Evolutionary conservation across 768 basidiomycete species (phyloP).

Genomic region (Strobilomyces confusus): DNA sequence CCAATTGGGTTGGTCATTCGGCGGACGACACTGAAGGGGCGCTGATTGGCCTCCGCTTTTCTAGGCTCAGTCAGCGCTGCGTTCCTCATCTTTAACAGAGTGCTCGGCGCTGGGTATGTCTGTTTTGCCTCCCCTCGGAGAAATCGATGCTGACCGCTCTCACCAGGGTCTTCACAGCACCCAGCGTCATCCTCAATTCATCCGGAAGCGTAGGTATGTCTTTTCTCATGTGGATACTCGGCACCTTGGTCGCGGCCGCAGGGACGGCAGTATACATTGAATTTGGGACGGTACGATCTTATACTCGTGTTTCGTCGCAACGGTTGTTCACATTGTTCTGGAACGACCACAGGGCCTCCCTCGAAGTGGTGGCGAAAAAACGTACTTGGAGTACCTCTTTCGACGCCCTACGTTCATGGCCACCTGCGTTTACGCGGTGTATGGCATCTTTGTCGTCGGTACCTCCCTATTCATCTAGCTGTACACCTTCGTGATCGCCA

Average conservation of each 20-base stretch:
- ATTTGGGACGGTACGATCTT: conserved; percentile 57
- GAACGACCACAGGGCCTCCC: conserved; percentile 55
- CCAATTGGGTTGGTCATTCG: conserved; percentile 42
- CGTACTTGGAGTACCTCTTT: conserved; percentile 67
- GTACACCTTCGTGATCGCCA: neutral
- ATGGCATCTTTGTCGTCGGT: conserved; percentile 54
- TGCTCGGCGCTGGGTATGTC: conserved; percentile 67
- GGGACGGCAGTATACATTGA: conserved; percentile 75
- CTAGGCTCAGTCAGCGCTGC: conserved; percentile 43
- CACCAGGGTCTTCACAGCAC: conserved; percentile 64
- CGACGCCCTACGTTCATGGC: conserved; percentile 55
- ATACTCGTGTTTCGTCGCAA: neutral
- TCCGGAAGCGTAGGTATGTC: conserved; percentile 70
- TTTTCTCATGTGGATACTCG: conserved; percentile 67
- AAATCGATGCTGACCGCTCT: neutral
- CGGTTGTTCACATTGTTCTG: neutral
- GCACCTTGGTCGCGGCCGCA: conserved; percentile 57
- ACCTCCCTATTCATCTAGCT: neutral
- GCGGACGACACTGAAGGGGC: neutral
- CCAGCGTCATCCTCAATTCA: conserved; percentile 60
- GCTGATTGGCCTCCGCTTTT: neutral
- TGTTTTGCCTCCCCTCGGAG: neutral
- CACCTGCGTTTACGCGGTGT: conserved; percentile 56
- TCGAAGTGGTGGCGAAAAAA: conserved; percentile 71
- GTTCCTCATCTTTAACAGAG: conserved; percentile 69